Evolutionary conservation across 2,329 filamentous ascomycete species (phyloP), one percentile per base, ranked within the genome.

Genomic region (Alternaria brassicae): DNA sequence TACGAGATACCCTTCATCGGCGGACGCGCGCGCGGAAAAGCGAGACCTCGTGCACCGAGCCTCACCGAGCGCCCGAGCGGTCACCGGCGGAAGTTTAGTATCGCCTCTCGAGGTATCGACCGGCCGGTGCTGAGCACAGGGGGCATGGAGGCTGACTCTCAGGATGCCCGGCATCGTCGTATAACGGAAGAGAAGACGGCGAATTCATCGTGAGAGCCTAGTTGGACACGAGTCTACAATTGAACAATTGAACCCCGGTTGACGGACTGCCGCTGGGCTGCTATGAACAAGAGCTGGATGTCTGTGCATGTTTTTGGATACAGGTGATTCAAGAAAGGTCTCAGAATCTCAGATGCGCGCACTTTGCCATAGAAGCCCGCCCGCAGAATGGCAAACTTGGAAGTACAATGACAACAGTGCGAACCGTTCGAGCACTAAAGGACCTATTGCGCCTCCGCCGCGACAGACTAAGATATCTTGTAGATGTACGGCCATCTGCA

Each of bases 1-100:
- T 86, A 88, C 73, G 83, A 89, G 60, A 75, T 89, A 2, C 88
- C 88, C 1, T 72, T 84, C 28, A 68, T 88, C 45, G 88, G 88
- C 4, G 88, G 88, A 6, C 80, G 87, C 65, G 87, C 87, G 32
- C 81, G 83, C 57, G 87, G 88, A 5, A 82, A 83, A 65, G 81
- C 82, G 57, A 80, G 86, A 61, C 88, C 88, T 6, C 80, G 86
- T 62, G 87, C 86, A 34, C 88, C 88, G 13, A 88, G 83, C 68
- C 77, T 90, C 52, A 85, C 81, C 47, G 86, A 87, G 70, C 77
- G 85, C 57, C 83, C 85, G 3, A 82, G 79, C 63, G 85, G 85
- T 7, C 78, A 80, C 62, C 78, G 75, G 23, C 74, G 82, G 27
- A 71, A 70, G 9, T 79, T 84, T 63, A 82, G 80, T 58, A 66